Percentiles rank a stretch among this genome's conserved stretches.
These are phyloP conservation scores for Austroboletus festivus DNA, from an alignment of 768 basidiomycete species.

Conservation along the genomic window DNA sequence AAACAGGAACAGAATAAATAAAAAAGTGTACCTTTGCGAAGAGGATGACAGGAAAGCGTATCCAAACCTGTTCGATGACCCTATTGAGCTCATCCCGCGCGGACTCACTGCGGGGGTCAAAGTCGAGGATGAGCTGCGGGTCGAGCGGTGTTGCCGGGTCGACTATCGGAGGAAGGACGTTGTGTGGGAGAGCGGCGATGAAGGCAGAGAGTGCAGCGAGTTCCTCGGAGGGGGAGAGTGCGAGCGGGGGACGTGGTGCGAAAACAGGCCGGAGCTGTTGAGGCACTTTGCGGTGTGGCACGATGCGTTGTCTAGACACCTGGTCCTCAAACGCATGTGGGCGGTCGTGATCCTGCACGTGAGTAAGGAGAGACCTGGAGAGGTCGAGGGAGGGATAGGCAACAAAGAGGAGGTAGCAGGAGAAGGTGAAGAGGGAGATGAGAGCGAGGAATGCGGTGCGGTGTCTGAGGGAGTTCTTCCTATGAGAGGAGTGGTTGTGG, in stretches of 20 bases:
- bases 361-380: conserved; percentile 33
- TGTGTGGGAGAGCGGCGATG: conserved; percentile 69
- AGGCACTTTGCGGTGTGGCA: conserved; percentile 20
- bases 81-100: conserved; percentile 58
- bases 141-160: conserved; percentile 67
- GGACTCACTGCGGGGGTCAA: conserved; percentile 66
- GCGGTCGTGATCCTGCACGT: conserved; percentile 12
- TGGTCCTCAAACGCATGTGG: conserved; percentile 3
- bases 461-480: conserved; percentile 42
- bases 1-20: too few species aligned
- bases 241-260: conserved; percentile 37
- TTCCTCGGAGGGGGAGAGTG: conserved; percentile 55
- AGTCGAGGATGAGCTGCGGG: conserved; percentile 78
- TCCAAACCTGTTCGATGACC: conserved; percentile 67
- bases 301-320: background rate
- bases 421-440: conserved; percentile 46
- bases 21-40: conserved; percentile 60
- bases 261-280: conserved; percentile 8
- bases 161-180: conserved; percentile 64
- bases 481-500: conserved; percentile 14
- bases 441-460: conserved; percentile 56
- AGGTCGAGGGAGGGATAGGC: conserved; percentile 41
- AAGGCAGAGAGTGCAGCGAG: conserved; percentile 74
- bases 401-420: conserved; percentile 55
- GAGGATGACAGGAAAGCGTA: conserved; percentile 68